phyloP scores from a whole-genome alignment of 257 asterid genomes.

The Scutellaria barbata region DNA sequence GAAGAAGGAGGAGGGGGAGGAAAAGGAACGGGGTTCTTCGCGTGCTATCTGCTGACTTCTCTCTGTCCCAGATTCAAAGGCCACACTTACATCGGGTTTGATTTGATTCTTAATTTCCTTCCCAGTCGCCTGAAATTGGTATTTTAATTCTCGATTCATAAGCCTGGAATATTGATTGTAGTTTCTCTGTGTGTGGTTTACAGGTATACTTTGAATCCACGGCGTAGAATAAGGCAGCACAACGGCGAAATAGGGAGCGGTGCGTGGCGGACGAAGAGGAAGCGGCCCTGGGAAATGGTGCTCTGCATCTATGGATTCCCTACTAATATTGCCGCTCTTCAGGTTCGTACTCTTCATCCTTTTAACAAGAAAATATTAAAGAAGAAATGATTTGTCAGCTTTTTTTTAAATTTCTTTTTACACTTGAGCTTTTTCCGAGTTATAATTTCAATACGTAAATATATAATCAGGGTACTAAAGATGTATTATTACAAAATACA shows the following conservation, averaged over 20 bases:
- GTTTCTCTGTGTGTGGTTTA: background rate
- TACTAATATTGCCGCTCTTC: constrained; percentile 82
- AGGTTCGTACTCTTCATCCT: constrained; percentile 52
- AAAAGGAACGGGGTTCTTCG: constrained; percentile 53
- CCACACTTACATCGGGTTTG: constrained; percentile 87
- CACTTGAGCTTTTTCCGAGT: constrained; percentile 8
- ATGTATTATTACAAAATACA: background rate
- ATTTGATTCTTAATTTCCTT: constrained; percentile 10
- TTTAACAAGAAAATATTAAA: background rate
- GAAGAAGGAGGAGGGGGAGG: constrained; percentile 25
- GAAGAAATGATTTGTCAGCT: no score
- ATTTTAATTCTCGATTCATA: background rate
- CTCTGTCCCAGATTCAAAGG: constrained; percentile 85
- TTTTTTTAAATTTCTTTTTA: background rate
- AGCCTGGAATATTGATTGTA: background rate
- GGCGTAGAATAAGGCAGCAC: constrained; percentile 93
- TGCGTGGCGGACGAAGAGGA: constrained; percentile 82
- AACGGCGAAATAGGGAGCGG: constrained; percentile 87
- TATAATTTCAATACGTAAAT: background rate
- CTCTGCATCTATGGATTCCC: constrained; percentile 95
- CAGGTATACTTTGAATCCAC: constrained; percentile 87
- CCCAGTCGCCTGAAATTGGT: background rate
- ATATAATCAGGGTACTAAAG: background rate
- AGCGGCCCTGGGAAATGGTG: constrained; percentile 99
- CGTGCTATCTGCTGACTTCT: constrained; percentile 86